Conservation (phyloP, 2,329 filamentous ascomycete species). For the Colletotrichum sp. region DNA sequence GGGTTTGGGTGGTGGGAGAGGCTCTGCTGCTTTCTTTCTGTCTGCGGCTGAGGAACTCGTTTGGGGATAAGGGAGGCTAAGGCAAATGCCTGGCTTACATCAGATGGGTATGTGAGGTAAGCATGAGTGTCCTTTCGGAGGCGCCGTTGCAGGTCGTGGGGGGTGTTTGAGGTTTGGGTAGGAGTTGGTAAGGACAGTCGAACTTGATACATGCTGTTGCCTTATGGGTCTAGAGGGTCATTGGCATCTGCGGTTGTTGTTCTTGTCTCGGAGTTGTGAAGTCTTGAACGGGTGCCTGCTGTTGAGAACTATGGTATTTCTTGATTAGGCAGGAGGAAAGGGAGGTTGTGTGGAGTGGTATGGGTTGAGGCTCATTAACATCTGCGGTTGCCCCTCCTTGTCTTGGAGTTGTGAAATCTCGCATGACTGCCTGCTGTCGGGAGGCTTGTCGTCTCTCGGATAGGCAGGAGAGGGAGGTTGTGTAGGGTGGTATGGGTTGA, state of each 20-base stretch:
- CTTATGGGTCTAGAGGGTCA: not conserved
- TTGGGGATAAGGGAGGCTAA: too few relatives aligned
- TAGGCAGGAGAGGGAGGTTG: not conserved
- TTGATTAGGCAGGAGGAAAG: not conserved
- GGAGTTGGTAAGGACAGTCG: not conserved
- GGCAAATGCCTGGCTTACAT: too few relatives aligned
- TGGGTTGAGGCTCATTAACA: not conserved
- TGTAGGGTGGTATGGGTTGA: not conserved
- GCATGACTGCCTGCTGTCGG: not conserved
- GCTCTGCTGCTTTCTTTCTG: not conserved
- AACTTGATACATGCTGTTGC: not conserved
- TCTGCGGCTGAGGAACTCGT: not conserved
- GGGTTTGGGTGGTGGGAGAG: not conserved
- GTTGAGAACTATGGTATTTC: accelerated
- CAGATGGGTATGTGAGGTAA: not conserved
- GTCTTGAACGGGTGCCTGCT: not conserved
- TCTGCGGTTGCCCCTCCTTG: not conserved
- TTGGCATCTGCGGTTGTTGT: not conserved
- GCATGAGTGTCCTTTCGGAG: not conserved
- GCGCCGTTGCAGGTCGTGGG: not conserved
- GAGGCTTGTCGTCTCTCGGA: not conserved
- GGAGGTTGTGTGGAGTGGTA: not conserved
- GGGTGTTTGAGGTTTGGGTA: not conserved
- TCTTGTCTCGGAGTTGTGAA: not conserved
- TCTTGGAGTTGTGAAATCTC: not conserved